phyloP scores from a whole-genome alignment of 23 red algal species.

The Gracilaria domingensis region DNA sequence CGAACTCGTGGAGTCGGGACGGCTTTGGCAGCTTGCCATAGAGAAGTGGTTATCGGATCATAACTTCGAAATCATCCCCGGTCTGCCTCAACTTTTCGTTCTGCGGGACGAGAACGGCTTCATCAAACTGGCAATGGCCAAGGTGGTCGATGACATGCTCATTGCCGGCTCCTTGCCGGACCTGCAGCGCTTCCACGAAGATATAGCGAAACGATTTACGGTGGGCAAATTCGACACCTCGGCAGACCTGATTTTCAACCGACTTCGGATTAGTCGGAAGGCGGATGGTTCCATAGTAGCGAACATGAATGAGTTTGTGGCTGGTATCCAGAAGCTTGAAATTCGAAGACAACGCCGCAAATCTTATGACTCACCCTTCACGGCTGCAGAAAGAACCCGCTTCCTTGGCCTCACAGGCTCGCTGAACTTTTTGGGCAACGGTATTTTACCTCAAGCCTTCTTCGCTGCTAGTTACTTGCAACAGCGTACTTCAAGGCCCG shows the following conservation, averaged over 20 bases:
- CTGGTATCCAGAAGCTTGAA: too few relatives aligned
- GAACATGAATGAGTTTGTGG: too few relatives aligned
- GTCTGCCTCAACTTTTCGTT: conserved; percentile 32
- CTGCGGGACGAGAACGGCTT: neutral
- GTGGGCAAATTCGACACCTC: conserved; percentile 28
- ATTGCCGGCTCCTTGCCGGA: conserved; percentile 6
- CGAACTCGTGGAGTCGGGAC: conserved; percentile 8
- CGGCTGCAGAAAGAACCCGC: too few relatives aligned
- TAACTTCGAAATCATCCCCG: neutral
- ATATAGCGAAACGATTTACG: neutral
- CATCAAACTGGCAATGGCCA: neutral
- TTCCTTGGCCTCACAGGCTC: neutral
- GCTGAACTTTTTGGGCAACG: neutral
- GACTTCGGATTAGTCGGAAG: conserved; percentile 9
- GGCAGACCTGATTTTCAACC: conserved; percentile 16
- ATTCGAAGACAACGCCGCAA: too few relatives aligned
- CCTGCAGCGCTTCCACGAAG: neutral
- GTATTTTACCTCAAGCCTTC: neutral
- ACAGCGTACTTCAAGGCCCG: neutral
- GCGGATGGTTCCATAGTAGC: neutral
- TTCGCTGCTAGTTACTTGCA: neutral
- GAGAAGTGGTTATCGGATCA: conserved; percentile 10
- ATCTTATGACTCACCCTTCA: too few relatives aligned
- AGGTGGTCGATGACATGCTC: conserved; percentile 55
- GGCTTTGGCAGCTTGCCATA: conserved; percentile 33